Conservation (phyloP, 2,329 filamentous ascomycete genomes). For the Tetracladium maxilliforme region DNA sequence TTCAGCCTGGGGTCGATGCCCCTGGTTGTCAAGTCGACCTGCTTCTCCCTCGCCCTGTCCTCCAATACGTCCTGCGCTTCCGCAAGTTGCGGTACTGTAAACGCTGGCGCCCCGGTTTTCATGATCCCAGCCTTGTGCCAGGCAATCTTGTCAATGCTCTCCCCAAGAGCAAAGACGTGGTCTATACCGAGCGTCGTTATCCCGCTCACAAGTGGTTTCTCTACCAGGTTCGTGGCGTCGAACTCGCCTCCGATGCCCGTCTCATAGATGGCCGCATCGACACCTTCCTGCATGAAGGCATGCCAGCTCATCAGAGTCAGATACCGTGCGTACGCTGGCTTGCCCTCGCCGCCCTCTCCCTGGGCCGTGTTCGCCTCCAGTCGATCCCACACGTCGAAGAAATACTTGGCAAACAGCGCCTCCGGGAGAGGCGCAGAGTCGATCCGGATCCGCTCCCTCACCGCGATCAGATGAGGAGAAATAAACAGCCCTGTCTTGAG, state of each 20-base stretch:
- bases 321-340: conserved; percentile 43
- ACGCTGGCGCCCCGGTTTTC: conserved; percentile 41
- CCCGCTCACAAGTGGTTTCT: conserved; percentile 38
- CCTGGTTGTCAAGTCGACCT: conserved; percentile 25
- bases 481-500: conserved; percentile 48
- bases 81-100: conserved; percentile 37
- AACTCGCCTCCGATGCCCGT: conserved; percentile 53
- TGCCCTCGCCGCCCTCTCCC: conserved; percentile 21
- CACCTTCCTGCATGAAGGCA: conserved; percentile 45
- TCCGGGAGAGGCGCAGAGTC: conserved; percentile 42
- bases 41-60: conserved; percentile 35
- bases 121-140: conserved; percentile 66
- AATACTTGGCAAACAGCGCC: conserved; percentile 45
- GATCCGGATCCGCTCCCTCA: conserved; percentile 53
- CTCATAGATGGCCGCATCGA: conserved; percentile 51
- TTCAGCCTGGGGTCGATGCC: conserved; percentile 28
- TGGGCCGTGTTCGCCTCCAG: conserved; percentile 22
- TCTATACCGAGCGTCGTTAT: conserved; percentile 57
- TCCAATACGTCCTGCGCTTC: conserved; percentile 28
- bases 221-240: conserved; percentile 54
- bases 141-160: conserved; percentile 49
- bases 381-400: conserved; percentile 52
- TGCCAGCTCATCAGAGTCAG: conserved; percentile 54
- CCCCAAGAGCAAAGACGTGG: conserved; percentile 47
- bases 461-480: conserved; percentile 52